Conservation (phyloP, 371 early-diverging fungal species). For the Mucor sp. region DNA sequence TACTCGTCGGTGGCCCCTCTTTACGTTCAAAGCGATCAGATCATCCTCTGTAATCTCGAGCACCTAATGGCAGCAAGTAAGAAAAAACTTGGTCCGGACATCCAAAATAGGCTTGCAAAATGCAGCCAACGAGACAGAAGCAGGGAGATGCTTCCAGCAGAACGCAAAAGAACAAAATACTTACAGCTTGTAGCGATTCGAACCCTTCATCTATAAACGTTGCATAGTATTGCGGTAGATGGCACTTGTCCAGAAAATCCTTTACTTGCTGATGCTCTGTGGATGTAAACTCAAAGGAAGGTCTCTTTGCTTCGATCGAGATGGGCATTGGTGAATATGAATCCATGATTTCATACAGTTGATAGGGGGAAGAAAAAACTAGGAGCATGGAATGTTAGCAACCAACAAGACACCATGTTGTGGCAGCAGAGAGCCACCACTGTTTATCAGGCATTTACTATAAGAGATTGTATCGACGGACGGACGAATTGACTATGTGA, state of each 20-base stretch:
- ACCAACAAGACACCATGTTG: not conserved
- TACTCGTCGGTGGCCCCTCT: constrained; percentile 56
- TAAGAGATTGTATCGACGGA: not conserved
- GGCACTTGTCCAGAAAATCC: constrained; percentile 34
- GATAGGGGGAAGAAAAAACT: not conserved
- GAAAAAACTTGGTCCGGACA: not conserved
- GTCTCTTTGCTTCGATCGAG: not conserved
- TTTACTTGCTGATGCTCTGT: not conserved
- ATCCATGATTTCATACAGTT: constrained; percentile 8
- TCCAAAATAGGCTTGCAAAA: not conserved
- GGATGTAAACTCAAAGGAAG: not conserved
- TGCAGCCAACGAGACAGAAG: not conserved
- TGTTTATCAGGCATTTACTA: not conserved
- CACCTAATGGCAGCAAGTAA: constrained; percentile 24
- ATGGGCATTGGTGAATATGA: constrained; percentile 5
- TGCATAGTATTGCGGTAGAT: constrained; percentile 32
- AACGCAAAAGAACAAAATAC: not conserved
- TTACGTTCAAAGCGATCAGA: constrained; percentile 46
- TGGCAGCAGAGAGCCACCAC: not conserved
- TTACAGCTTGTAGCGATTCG: constrained; percentile 47
- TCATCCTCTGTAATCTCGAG: constrained; percentile 52
- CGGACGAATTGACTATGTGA: not conserved
- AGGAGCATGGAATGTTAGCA: not conserved
- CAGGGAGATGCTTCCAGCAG: not conserved
- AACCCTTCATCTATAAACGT: constrained; percentile 49